Conservation (phyloP, 1,139 yeast species). For the Kodamaea fungicola region DNA sequence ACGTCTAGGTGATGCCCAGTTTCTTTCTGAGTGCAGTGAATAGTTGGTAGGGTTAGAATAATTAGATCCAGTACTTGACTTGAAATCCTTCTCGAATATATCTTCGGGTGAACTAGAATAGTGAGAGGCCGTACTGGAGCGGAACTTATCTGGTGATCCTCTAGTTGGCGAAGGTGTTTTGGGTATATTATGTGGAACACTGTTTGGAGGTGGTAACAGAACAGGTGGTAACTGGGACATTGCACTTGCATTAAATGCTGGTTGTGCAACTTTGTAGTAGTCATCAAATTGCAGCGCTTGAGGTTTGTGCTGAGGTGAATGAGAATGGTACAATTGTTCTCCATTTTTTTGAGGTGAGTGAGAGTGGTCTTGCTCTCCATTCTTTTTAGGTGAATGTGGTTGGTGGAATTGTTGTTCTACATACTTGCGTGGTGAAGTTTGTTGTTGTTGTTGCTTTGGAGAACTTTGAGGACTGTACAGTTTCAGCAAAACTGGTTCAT, state of each 20-base stretch:
- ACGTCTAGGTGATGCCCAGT: conserved; percentile 55
- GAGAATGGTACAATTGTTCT: background rate
- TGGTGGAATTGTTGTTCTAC: conserved; percentile 1
- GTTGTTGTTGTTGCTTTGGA: conserved; percentile 1
- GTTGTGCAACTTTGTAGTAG: background rate
- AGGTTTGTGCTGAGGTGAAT: conserved; percentile 4
- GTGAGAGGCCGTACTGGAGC: conserved; percentile 4
- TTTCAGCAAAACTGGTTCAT: conserved; percentile 30
- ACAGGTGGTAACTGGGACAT: conserved; percentile 9
- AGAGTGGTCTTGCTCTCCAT: conserved; percentile 6
- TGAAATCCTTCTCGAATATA: conserved; percentile 18
- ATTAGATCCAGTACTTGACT: conserved; percentile 24
- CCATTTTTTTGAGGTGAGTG: conserved; percentile 2
- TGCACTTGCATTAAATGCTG: background rate
- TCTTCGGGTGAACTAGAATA: conserved; percentile 24
- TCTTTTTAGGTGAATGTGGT: background rate
- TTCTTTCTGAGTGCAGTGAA: conserved; percentile 29
- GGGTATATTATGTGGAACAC: conserved; percentile 7
- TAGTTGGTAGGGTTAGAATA: conserved; percentile 44
- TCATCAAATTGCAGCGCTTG: conserved; percentile 1
- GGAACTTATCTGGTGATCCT: conserved; percentile 18
- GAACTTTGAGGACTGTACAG: conserved; percentile 18
- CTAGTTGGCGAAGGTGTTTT: conserved; percentile 20
- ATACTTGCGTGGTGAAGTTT: background rate
- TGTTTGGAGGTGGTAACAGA: conserved; percentile 12